Evolutionary conservation across 257 asterid species (phyloP), one percentile per base, ranked within the genome.

Genomic region (Salvia miltiorrhiza): DNA sequence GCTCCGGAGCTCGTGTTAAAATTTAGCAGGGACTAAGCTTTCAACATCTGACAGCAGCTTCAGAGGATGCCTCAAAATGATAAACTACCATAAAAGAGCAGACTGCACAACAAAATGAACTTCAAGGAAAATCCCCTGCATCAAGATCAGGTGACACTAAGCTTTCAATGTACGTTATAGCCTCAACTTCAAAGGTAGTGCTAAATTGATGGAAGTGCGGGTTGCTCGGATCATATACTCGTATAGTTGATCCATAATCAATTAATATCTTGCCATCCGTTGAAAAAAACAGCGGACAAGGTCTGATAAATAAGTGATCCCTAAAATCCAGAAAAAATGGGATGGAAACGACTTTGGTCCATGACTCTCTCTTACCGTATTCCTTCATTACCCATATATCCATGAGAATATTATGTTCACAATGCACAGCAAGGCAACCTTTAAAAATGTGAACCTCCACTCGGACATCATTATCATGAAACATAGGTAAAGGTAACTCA

Each of bases 301-400:
- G 76, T 24, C 56, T 53, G 7, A 48, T 7, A 37, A 55, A 69
- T 19, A 23, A n/a, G 21, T 63, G 24, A 47, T 70, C 72, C 73
- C 50, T 26, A 19, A 76, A 7, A 64, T 63, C 58, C 63, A 64
- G 37, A 70, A 70, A 74, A 23, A 74, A 74, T 20, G 74, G 78
- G 61, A 74, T 64, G 14, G 20, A 17, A 28, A 65, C 52, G 16
- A 65, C 68, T 48, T 55, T 76, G 60, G 69, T 56, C 73, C 80
- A 76, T 2, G 73, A 56, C 63, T 70, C 63, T 17, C 20, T 48
- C 20, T 4, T 32, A 14, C 76, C 68, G 3, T 70, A 76, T 65
- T 70, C 76, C 48, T 70, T 64, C 80, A 76, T 70, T 33, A 70
- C 61, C 80, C 73, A 76, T 37, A 64, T 16, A 63, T 76, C 76